A percentile compares a stretch with the other conserved stretches of the same genome.
phyloP scores from a whole-genome alignment of 139 green algal genomes.

The Tetraselmis striata region DNA sequence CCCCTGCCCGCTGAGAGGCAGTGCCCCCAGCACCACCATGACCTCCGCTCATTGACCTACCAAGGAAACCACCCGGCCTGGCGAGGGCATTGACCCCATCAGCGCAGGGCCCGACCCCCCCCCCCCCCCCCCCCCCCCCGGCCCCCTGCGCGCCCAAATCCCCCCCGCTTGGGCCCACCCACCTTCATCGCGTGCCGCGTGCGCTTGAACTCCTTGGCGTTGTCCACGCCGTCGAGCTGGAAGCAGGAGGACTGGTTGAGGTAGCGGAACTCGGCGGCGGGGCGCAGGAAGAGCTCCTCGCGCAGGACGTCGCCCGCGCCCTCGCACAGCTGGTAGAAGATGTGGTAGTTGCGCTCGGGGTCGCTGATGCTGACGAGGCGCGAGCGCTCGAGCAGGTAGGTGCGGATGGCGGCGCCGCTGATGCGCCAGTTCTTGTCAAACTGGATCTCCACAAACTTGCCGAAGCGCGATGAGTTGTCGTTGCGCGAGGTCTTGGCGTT shows the following conservation, averaged over 20 bases:
- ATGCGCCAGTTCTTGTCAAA: constrained; percentile 83
- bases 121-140: too few relatives aligned
- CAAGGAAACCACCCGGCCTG: too few relatives aligned
- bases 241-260: constrained; percentile 85
- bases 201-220: constrained; percentile 82
- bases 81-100: neutral
- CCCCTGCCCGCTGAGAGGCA: too few relatives aligned
- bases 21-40: too few relatives aligned
- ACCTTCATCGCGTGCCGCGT: constrained; percentile 87
- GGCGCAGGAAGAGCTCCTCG: constrained; percentile 48
- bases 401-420: constrained; percentile 81
- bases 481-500: constrained; percentile 98
- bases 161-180: neutral
- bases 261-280: constrained; percentile 71
- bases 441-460: constrained; percentile 99
- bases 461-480: constrained; percentile 97
- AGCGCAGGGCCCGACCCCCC: too few relatives aligned
- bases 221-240: constrained; percentile 72
- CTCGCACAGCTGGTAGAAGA: constrained; percentile 98
- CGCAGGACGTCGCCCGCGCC: constrained; percentile 71
- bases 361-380: constrained; percentile 86
- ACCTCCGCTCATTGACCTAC: too few relatives aligned
- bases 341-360: constrained; percentile 96
- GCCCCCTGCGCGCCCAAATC: neutral
- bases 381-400: constrained; percentile 96